Percentiles rank a stretch among this genome's conserved stretches.
Conservation (phyloP, 768 basidiomycete species). For the Rhizopogon vinicolor region DNA sequence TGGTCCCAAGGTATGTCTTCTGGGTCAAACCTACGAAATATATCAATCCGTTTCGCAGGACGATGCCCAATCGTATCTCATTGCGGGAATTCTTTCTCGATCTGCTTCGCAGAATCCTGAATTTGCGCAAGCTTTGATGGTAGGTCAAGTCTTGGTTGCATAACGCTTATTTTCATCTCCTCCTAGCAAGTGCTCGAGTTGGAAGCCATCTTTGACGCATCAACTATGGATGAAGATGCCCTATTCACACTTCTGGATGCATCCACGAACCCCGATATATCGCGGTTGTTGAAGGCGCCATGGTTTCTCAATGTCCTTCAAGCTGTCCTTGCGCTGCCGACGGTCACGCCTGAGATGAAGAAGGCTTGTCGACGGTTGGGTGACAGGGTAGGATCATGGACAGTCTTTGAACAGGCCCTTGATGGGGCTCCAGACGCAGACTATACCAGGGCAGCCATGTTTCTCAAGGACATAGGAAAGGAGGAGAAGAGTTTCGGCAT, state of each 20-base stretch:
- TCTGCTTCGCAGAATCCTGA: constrained; percentile 61
- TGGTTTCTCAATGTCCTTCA: constrained; percentile 35
- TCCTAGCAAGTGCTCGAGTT: constrained; percentile 56
- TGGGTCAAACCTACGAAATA: constrained; percentile 1
- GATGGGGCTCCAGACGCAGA: constrained; percentile 44
- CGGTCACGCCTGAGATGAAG: constrained; percentile 35
- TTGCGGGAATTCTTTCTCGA: constrained; percentile 60
- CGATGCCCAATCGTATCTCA: constrained; percentile 49
- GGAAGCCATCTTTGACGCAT: constrained; percentile 46
- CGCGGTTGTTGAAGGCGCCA: constrained; percentile 42
- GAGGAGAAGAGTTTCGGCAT: constrained; percentile 70
- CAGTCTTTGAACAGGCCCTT: constrained; percentile 56
- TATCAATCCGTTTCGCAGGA: constrained; percentile 30
- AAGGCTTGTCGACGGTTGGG: constrained; percentile 43
- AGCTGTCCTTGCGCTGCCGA: constrained; percentile 23
- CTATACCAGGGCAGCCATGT: constrained; percentile 40
- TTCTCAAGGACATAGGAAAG: constrained; percentile 56
- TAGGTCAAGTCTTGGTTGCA: constrained; percentile 17
- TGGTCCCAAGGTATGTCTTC: constrained; percentile 45
- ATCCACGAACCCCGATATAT: constrained; percentile 59
- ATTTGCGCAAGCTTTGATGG: constrained; percentile 40
- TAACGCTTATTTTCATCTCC: constrained; percentile 7
- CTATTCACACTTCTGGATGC: constrained; percentile 59
- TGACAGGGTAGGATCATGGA: constrained; percentile 54
- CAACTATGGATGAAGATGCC: constrained; percentile 50